Evolutionary conservation across 106 monocot genomes (phyloP), one percentile per base, ranked within the genome.

Genomic region (Phalaenopsis aphrodite): DNA sequence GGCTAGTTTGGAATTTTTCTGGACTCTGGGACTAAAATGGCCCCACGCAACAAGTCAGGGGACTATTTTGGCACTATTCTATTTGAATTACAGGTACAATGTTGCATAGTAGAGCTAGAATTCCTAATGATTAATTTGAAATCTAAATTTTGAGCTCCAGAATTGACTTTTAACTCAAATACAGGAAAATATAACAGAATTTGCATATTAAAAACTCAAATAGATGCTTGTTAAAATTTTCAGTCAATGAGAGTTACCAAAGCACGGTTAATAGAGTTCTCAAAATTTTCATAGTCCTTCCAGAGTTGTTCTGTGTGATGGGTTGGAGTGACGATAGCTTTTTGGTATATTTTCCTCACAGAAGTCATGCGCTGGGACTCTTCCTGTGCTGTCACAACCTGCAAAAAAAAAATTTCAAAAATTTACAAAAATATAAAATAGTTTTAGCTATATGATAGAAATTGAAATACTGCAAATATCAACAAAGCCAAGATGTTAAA

Each of bases 251-350:
- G 42, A 39, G 46, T 85, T 91, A 98, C 98, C 94, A 98, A 84
- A 23, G 90, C 75, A 39, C 94, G 94, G 81, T 91, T 98, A 83
- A 98, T 92, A 86, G 98, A 94, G 80, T 98, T 98, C 66, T 98
- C 98, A 85, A 98, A 98, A 52, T 83, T 88, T 77, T 98, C 98
- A 87, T 98, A 98, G 42, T 98, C 98, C 79, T 93, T 94, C 98
- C 98, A 98, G 23, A 98, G 92, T 76, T 94, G 92, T 81, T 98
- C 98, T 4, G 94, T 78, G 84, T 98, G 87, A 88, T 98, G 92
- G 41, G 89, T 98, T 75, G 98, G 98, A 52, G 93, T 93, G 38
- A 98, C 81, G 84, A 98, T 91, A 55, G 98, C 92, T 80, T 80
- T 89, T 81, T 98, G 98, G 84, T 98, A 98, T 41, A 88, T 80